Base-by-base conservation (phyloP, 176 grass and related monocot species). In the Saccharum spontaneum region DNA sequence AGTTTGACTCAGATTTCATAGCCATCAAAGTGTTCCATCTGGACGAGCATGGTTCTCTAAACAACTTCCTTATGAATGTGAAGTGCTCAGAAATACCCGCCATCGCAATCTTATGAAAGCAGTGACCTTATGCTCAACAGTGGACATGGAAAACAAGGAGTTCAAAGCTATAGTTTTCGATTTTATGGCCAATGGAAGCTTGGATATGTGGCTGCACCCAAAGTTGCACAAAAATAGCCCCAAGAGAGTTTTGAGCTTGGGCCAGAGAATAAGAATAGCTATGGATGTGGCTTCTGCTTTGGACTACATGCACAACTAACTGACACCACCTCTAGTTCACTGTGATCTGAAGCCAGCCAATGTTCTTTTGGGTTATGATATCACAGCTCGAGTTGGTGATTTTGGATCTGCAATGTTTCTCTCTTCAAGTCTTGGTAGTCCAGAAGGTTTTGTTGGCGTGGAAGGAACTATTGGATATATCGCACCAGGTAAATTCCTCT, bases 171-270 rank as follows among this genome's bases (percentile, higher is more conserved):
- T 88, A 57, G 67, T 79, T 26, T 79, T 79, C 0, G 74, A 88
- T 67, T 88, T 88, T 75, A 88, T 88, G 86, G 86, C 86, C 64
- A 88, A 88, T 54, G 86, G 86, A 23, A 83, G 75, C 75, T 57
- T 84, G 15, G 86, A 88, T 36, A 88, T 84, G 81, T 84, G 81
- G 75, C 7, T 88, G 52, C 81, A 88, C 12, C 66, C 86, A 26
- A 88, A 60, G 67, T 1, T 43, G 63, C 23, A 83, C n/a, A n/a
- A 8, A 18, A 57, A 57, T 5, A 83, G 23, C 67, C 7, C 74
- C 18, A 84, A 45, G 67, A 88, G 86, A 12, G 43, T 13, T 3
- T 4, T 88, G 31, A 83, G 67, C 17, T 73, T 88, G 8, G 41
- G 86, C 13, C 86, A 88, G 37, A 71, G 80, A 5, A 84, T 88